Base-by-base conservation (phyloP, 2,329 filamentous ascomycete species). In the Penicillium vulpinum region DNA sequence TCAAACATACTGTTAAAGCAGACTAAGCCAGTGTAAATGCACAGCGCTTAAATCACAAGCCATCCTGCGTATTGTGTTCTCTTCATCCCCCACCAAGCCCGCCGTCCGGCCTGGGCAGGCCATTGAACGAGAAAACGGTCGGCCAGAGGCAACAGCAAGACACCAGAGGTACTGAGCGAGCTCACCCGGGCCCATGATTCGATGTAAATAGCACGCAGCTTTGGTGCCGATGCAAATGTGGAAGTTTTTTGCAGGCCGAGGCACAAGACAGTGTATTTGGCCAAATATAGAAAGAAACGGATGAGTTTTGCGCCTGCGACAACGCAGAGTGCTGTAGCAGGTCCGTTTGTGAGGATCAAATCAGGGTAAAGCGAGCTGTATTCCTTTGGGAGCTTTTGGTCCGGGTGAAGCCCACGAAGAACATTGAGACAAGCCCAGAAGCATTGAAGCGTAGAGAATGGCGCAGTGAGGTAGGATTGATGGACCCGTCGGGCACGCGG, bases 121-220 rank as follows among this genome's bases (percentile, higher is more conserved):
- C 93, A 94, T 78, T 97, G 92, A 54, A 96, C 91, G 51, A 95
- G 73, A 67, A 95, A 90, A 47, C 87, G 78, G 74, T 96, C 90
- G 46, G 89, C 89, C 39, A 95, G 78, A 62, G 79, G 77, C 56
- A 88, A 75, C 56, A 99, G 78, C 36, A 97, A 77, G 70, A 85
- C 88, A 0, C 93, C 94, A 36, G 91, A 96, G 57, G 97, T 73
- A 76, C 93, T 97, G 62, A 97, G 75, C 13, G 85, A 88, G 62
- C 83, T 87, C 16, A 96, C 90, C 16, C 94, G 83, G 3, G 94
- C 93, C 88, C 92, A 97, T 21, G 90, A 94, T 79, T 99, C 94
- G 28, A 97, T 84, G 72, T 94, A 99, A 15, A 97, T 80, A 10
- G 89, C 87, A 60, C 86, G 85, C 77, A 93, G 87, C 61, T 58